Conservation (phyloP, 1,139 yeast species). For the Kodamaea plutei region DNA sequence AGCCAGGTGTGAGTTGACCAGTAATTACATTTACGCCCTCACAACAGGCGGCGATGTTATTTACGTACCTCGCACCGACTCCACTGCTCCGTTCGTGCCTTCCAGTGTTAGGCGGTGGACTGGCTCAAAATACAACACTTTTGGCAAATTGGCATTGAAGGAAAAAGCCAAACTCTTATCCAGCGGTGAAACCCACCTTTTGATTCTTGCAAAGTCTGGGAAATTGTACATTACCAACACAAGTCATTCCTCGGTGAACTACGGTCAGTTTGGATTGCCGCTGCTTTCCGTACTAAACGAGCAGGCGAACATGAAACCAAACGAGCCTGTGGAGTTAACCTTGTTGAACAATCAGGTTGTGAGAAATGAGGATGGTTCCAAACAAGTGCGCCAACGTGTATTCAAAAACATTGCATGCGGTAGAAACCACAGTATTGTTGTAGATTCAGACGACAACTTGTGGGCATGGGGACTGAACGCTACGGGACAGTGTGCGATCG, state of each 20-base stretch:
- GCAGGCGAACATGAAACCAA: constrained; percentile 18
- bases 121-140: constrained; percentile 16
- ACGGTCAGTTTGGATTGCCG: constrained; percentile 85
- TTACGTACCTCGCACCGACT: constrained; percentile 42
- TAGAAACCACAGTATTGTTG: constrained; percentile 62
- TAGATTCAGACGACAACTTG: constrained; percentile 57
- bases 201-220: constrained; percentile 59
- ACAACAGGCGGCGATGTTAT: constrained; percentile 49
- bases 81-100: constrained; percentile 15
- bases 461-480: constrained; percentile 85
- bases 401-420: constrained; percentile 71
- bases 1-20: constrained; percentile 50
- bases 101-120: constrained; percentile 20
- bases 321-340: constrained; percentile 32
- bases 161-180: constrained; percentile 51
- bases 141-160: constrained; percentile 11
- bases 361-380: constrained; percentile 18
- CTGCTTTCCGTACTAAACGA: constrained; percentile 55
- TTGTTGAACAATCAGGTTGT: constrained; percentile 34
- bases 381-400: constrained; percentile 32
- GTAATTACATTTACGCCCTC: constrained; percentile 56
- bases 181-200: constrained; percentile 65
- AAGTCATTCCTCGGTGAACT: constrained; percentile 29
- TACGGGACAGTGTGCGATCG: constrained; percentile 79
- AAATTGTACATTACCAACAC: constrained; percentile 58